Base-by-base conservation (phyloP, 495 filamentous ascomycete genomes). In the Neurospora discreta region DNA sequence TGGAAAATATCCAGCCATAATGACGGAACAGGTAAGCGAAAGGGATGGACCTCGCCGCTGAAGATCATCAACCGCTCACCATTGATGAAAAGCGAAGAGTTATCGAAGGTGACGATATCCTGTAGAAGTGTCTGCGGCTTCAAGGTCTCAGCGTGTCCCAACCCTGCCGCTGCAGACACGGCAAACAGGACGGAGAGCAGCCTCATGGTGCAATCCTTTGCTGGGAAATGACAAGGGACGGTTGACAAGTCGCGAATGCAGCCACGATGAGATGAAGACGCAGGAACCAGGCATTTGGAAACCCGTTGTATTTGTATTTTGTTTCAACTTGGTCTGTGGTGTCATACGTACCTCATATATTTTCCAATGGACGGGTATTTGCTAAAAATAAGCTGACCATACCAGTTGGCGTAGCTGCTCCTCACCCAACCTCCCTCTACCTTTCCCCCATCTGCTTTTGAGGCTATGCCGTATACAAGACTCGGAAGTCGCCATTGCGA, bases 1-100 rank as follows among this genome's bases (percentile, higher is more conserved):
- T 93, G 89, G 75, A 95, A 89, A 39, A 94, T 78, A 76, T 94
- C 92, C 52, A 90, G 84, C 85, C 87, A 93, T 5, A 94, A 82
- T 23, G 86, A 84, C 0, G 89, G 85, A 5, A 94, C 92, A 1
- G 92, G 92, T 6, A 94, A 84, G 73, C 92, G 88, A 77, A 85
- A 92, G 2, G 90, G 90, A 76, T 93, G 91, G 43, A 92, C 83
- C 81, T 94, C 91, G 69, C 89, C 92, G 74, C 85, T 89, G 78
- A 90, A 93, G 30, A 94, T 81, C 82, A 93, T 86, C 58, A 93
- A 75, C 42, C 91, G 84, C 77, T 92, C 87, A 46, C 92, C 91
- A 74, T 88, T 84, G 68, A 95, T 83, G 76, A 91, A 90, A 26
- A 94, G 81, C 9, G 92, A 92, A 73, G 92, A 83, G 39, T 92